Base-by-base conservation (phyloP, 768 basidiomycete species). In the Tylopilus plumbeoviolaceoides region DNA sequence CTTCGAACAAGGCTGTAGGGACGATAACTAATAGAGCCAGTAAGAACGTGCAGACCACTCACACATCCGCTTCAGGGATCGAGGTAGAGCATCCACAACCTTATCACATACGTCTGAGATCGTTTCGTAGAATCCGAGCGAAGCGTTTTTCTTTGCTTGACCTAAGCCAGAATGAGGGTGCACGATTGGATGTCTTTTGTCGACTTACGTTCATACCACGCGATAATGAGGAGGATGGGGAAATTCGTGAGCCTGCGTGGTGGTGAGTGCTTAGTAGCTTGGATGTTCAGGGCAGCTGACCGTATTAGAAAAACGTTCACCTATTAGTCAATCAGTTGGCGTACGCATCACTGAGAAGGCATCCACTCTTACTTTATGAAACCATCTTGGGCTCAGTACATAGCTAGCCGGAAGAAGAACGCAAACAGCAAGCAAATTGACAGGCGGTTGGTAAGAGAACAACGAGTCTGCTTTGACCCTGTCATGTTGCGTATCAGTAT, bases 361-460 rank as follows among this genome's bases (percentile, higher is more conserved):
- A 30, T 55, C 7, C 30, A 27, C 7, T n/a, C 64, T 48, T 62
- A 89, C 89, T 75, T 98, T 98, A 67, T 98, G 95, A 66, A 98
- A 98, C 93, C 93, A 98, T 49, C 95, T 78, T n/a, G 94, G 92
- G 7, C 79, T 79, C n/a, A 97, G 75, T 47, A 93, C 70, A 66
- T 89, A 94, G 58, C 86, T 89, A 20, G 89, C 77, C 2, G 97
- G 94, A 56, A 94, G 75, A 79, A 99, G 87, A 57, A 95, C 75
- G 47, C 83, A 82, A 14, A 98, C 73, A 0, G 95, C 97, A 40
- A 95, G 55, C 7, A 98, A 70, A 68, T 98, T 99, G 62, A 98
- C 71, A 0, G 97, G 97, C 1, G 95, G 88, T 63, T 94, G 91
- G 66, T 98, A 98, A 21, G 90, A 93, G 67, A 97, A 98, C 12